Percentiles rank a stretch among this genome's conserved stretches.
phyloP scores from a whole-genome alignment of 352 stramenopile species.

The Saprolegnia diclina region DNA sequence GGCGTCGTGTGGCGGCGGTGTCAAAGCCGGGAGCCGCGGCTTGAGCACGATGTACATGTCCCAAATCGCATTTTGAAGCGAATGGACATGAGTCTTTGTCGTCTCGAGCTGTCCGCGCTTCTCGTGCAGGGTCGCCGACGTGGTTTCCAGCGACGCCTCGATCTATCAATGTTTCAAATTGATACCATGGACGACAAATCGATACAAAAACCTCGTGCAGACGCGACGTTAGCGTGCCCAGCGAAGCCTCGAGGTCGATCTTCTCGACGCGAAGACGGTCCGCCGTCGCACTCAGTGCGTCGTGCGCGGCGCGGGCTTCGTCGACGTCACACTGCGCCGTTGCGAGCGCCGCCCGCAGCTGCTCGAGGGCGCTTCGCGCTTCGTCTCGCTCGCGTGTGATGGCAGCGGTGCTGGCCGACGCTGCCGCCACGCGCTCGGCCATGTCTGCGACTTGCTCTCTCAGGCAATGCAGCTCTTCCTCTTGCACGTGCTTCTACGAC shows the following conservation, averaged over 20 bases:
- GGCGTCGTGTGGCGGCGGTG: background rate
- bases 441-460: background rate
- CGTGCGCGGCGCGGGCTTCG: background rate
- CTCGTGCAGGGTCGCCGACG: background rate
- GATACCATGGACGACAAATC: too few species aligned
- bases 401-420: too few species aligned
- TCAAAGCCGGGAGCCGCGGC: background rate
- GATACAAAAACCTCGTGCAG: too few species aligned
- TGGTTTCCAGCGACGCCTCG: too few species aligned
- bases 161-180: too few species aligned
- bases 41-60: background rate
- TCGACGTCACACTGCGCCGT: background rate
- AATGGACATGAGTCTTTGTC: background rate
- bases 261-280: background rate
- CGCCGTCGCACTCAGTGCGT: background rate
- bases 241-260: too few species aligned
- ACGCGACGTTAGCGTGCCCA: too few species aligned
- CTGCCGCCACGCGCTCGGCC: background rate
- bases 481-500: background rate
- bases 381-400: background rate
- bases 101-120: slow-evolving; percentile 15
- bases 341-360: background rate
- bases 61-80: slow-evolving; percentile 15
- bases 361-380: background rate
- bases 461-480: background rate